Base-by-base conservation (phyloP, 768 basidiomycete genomes). In the Suillus brevipes region DNA sequence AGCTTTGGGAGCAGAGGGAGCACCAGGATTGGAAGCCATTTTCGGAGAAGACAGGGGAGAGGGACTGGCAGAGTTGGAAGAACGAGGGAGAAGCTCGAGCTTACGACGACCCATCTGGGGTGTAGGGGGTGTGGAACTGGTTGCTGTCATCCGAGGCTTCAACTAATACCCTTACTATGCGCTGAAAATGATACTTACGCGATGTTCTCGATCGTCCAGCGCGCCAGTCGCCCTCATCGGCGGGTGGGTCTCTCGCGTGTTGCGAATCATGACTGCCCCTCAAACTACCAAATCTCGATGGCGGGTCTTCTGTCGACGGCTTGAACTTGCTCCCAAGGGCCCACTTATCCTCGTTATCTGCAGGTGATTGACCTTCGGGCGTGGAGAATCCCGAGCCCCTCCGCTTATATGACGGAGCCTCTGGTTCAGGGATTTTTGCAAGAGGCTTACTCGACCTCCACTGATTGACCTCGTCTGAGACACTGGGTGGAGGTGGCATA, bases 261-360 rank as follows among this genome's bases (percentile, higher is more conserved):
- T 77, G 80, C 78, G 86, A 82, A 55, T 90, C 90, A 25, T 81
- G 77, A 68, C 81, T 84, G 6, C 81, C 81, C 60, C 83, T 83
- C 28, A 78, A 53, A 64, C 81, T 81, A 49, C 86, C 84, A 72
- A 78, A 85, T 43, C 77, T 76, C 10, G 82, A 79, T 25, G 79
- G 81, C 13, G 81, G 70, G 14, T 78, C 75, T 16, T 79, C 77
- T 7, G 76, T 73, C 5, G 84, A 78, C 1, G 91, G 82, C 67
- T 86, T 87, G 74, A 94, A 92, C 74, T 85, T 91, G 71, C 86
- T 80, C 1, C 93, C 94, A 6, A 87, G 90, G 1, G 84, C 70
- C 92, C 94, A 94, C 10, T 80, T 82, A 49, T 94, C 90, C 68
- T 95, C 95, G 64, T 80, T 85, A 69, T 95, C 95, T 2, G 94